These are phyloP conservation scores for Gymnopilus dilepis DNA, from an alignment of 768 basidiomycete genomes.

Conservation along the genomic window DNA sequence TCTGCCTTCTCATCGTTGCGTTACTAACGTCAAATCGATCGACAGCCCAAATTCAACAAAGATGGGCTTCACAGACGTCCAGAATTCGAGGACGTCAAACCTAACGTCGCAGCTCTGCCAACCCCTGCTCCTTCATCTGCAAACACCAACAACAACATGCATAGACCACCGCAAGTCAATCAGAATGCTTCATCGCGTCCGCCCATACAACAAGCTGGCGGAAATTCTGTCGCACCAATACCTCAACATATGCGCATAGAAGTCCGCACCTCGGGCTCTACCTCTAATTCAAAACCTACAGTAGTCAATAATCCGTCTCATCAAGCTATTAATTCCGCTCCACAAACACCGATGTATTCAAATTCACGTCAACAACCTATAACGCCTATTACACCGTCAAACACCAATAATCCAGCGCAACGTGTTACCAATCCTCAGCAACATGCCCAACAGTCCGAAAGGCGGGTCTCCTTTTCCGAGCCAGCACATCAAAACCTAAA, in stretches of 20 bases:
- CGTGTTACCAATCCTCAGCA: slow-evolving; percentile 17
- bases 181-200: slow-evolving; percentile 26
- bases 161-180: slow-evolving; percentile 11
- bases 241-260: slow-evolving; percentile 46
- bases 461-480: slow-evolving; percentile 20
- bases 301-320: slow-evolving; percentile 1
- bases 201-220: slow-evolving; percentile 27
- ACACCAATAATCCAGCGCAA: slow-evolving; percentile 14
- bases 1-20: not conserved
- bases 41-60: slow-evolving; percentile 72
- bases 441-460: slow-evolving; percentile 15
- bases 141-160: slow-evolving; percentile 14
- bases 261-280: slow-evolving; percentile 18
- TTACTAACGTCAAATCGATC: not conserved
- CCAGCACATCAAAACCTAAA: slow-evolving; percentile 1
- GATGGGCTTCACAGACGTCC: slow-evolving; percentile 71
- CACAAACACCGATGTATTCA: slow-evolving; percentile 14
- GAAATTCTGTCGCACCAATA: slow-evolving; percentile 37
- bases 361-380: slow-evolving; percentile 12
- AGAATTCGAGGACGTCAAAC: slow-evolving; percentile 61
- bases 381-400: slow-evolving; percentile 40
- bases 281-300: slow-evolving; percentile 15
- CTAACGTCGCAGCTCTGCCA: slow-evolving; percentile 28
- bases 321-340: slow-evolving; percentile 15
- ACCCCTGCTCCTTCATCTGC: slow-evolving; percentile 10